Conservation (phyloP, 73 alveolate species). For the Halteria grandinella region DNA sequence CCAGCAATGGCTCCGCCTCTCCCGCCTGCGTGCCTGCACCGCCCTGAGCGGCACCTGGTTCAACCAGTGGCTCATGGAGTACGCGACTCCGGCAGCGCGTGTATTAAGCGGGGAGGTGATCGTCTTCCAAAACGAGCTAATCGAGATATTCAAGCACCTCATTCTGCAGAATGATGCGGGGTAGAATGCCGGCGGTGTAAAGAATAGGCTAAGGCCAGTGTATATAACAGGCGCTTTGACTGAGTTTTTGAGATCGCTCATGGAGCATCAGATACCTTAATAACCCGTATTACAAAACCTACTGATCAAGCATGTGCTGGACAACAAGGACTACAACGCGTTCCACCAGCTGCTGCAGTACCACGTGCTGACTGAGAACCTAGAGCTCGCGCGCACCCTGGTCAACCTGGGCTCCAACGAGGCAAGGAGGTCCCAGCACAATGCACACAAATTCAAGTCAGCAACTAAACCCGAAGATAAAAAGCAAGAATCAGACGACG, state of each 20-base stretch:
- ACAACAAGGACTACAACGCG: slow-evolving; percentile 13
- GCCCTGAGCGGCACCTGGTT: neutral
- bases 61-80: slow-evolving; percentile 16
- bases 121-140: slow-evolving; percentile 36
- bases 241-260: slow-evolving; percentile 33
- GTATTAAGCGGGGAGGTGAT: slow-evolving; percentile 49
- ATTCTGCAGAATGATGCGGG: too few relatives aligned
- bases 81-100: slow-evolving; percentile 39
- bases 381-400: slow-evolving; percentile 39
- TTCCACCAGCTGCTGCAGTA: slow-evolving; percentile 31
- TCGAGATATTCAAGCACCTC: slow-evolving; percentile 19
- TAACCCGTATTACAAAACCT: slow-evolving; percentile 15
- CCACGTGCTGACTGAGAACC: slow-evolving; percentile 41
- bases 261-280: slow-evolving; percentile 39
- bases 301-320: slow-evolving; percentile 17
- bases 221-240: too few relatives aligned
- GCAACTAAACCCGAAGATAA: too few relatives aligned
- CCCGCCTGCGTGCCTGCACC: slow-evolving; percentile 48
- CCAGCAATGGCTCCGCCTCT: slow-evolving; percentile 6
- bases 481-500: too few relatives aligned
- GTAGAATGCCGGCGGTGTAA: too few relatives aligned
- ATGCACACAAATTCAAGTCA: too few relatives aligned
- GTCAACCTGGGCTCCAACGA: slow-evolving; percentile 4
- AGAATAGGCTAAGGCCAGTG: too few relatives aligned
- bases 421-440: too few relatives aligned